Base-by-base conservation (phyloP, 1,139 yeast species). In the Geotrichum klebahnii region DNA sequence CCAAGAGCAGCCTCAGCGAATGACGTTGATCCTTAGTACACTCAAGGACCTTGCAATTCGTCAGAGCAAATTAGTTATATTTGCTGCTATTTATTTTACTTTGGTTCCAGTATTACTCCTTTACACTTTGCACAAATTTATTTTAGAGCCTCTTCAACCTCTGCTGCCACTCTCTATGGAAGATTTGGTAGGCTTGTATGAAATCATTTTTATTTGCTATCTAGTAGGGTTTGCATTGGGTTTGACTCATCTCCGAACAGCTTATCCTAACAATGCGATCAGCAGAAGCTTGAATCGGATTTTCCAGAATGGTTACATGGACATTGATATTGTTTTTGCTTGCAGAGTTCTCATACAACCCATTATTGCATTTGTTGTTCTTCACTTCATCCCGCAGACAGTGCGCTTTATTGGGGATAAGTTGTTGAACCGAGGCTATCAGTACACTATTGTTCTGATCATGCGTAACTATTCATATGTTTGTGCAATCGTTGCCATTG, bases 401-500 rank as follows among this genome's bases (percentile, higher is more conserved):
- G 17, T 45, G 14, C 24, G 17, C n/a, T 31, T 26, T 33, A 29
- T 37, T 10, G 36, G 46, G 9, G 12, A 16, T 3, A 23, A 36
- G 3, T 20, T 36, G 8, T 14, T 28, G 19, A 8, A 5, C 17
- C 33, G 36, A 20, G 46, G 35, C 24, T 29, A 10, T 16, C n/a
- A 33, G n/a, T 34, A 9, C 36, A 9, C 9, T 16, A 3, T 26
- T 4, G 24, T 46, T 29, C 8, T 44, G 36, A 22, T 20, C 12
- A 16, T 36, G 35, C 42, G 36, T 12, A 35, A 40, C 44, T 35
- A 36, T 23, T 16, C 34, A 1, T 29, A 34, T 28, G 34, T 49
- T 29, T 41, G 29, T 39, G 56, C 35, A 51, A 41, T 39, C 32
- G 23, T 53, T 23, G 59, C 61, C 16, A 46, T 54, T n/a, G 48